Evolutionary conservation across 192 early-diverging fungal genomes (phyloP).

Genomic region (Thamnidium elegans): DNA sequence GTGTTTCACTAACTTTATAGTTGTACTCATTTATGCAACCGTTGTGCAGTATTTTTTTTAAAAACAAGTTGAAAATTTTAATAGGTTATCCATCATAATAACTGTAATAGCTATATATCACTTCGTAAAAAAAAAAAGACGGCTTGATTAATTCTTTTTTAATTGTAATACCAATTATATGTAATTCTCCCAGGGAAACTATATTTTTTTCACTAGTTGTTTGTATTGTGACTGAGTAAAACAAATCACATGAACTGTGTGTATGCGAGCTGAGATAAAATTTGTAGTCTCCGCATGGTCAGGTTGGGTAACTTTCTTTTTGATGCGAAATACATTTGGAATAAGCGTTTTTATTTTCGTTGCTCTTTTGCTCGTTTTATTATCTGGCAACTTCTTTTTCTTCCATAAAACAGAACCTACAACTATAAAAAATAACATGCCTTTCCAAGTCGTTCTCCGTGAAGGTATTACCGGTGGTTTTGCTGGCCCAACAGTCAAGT

Average conservation of each 20-base stretch:
- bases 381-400: background rate
- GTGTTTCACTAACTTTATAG: too few relatives aligned
- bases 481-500: conserved; percentile 31
- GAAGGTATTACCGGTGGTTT: conserved; percentile 39
- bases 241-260: background rate
- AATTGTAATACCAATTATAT: too few relatives aligned
- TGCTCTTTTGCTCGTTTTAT: conserved; percentile 5
- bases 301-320: conserved; percentile 2
- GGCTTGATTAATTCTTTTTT: too few relatives aligned
- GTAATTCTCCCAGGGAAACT: too few relatives aligned
- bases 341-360: conserved; percentile 6
- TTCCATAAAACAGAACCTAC: background rate
- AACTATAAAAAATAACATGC: conserved; percentile 7
- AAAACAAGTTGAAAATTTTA: too few relatives aligned
- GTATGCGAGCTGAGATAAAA: conserved; percentile 11
- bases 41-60: too few relatives aligned
- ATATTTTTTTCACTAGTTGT: too few relatives aligned
- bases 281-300: conserved; percentile 3
- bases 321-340: conserved; percentile 7
- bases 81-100: too few relatives aligned
- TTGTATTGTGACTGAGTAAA: too few relatives aligned
- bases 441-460: conserved; percentile 29
- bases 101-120: too few relatives aligned
- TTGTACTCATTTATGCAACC: too few relatives aligned
- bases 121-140: too few relatives aligned